Base-by-base conservation (phyloP, 108 stramenopile genomes). In the Cyclotella choctawhatcheeana region DNA sequence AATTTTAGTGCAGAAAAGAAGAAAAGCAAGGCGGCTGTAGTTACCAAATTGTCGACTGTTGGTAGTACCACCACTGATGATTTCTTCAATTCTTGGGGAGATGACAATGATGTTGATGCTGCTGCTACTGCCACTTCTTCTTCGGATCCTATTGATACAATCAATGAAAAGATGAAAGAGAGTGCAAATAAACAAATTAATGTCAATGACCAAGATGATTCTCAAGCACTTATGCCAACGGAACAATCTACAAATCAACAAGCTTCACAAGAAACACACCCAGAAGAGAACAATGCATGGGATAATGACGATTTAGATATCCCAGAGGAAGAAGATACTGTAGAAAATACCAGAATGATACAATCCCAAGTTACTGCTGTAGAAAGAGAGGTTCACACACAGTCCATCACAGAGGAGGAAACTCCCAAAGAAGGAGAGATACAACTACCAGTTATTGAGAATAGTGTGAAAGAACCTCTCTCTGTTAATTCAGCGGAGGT, bases 21-120 rank as follows among this genome's bases (percentile, higher is more conserved):
- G 5, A 4, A 35, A 26, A 30, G 48, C 22, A 48, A n/a, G 16
- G 8, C 18, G 24, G 44, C 40, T 2, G n/a, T 45, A 7, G 63
- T 64, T 45, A 64, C 63, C 29, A 64, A 47, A 47, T 48, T 64
- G 20, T 10, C 44, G 27, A 30, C 17, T 5, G 32, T 7, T 10
- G 17, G 17, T 16, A 12, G 8, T 40, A 12, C 37, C 37, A 45
- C 20, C 5, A 48, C 34, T 13, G 44, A 48, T 29, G 63, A 64
- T 20, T 31, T 37, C 16, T 64, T 64, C 34, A 45, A 64, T 64
- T 26, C 63, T 45, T 64, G 63, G 63, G 63, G 63, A 20, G 63
- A 62, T 13, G 22, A 62, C 12, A 14, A 31, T 7, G 17, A 31
- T 22, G 5, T 5, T 51, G 37, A 12, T 40, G 37, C 8, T 40